Evolutionary conservation across 768 basidiomycete species (phyloP).

Genomic region (Hortiboletus flavorubellus): DNA sequence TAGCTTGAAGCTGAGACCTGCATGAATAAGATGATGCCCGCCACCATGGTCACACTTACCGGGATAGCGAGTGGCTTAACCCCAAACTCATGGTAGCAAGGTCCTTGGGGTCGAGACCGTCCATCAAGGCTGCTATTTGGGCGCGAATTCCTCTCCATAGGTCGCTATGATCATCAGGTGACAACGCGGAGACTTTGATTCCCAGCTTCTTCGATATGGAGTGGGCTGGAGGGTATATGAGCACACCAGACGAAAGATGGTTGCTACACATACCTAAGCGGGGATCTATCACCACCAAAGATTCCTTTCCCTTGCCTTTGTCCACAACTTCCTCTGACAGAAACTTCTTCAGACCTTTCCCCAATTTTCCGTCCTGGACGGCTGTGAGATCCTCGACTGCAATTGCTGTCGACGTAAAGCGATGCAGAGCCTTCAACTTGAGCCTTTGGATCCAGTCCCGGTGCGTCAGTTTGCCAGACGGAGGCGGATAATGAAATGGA

Average conservation of each 20-base stretch:
- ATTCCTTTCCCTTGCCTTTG: slow-evolving; percentile 89
- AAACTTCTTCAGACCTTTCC: slow-evolving; percentile 92
- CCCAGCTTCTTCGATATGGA: slow-evolving; percentile 93
- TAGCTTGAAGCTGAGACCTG: slow-evolving; percentile 78
- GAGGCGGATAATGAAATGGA: slow-evolving; percentile 17
- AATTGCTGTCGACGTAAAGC: slow-evolving; percentile 92
- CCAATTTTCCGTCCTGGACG: slow-evolving; percentile 88
- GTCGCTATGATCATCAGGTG: slow-evolving; percentile 61
- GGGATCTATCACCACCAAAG: slow-evolving; percentile 81
- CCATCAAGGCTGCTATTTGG: slow-evolving; percentile 82
- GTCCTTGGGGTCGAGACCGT: slow-evolving; percentile 91
- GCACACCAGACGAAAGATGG: background rate
- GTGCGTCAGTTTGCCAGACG: slow-evolving; percentile 8
- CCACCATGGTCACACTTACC: slow-evolving; percentile 44
- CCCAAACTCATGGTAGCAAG: slow-evolving; percentile 97
- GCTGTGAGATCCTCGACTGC: slow-evolving; percentile 97
- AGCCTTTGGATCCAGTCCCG: slow-evolving; percentile 49
- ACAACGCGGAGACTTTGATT: slow-evolving; percentile 73
- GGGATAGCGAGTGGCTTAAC: slow-evolving; percentile 93
- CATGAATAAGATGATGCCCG: slow-evolving; percentile 5
- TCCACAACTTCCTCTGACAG: slow-evolving; percentile 79
- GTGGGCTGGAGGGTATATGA: slow-evolving; percentile 45
- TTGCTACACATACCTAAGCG: slow-evolving; percentile 69
- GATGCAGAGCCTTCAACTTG: slow-evolving; percentile 92
- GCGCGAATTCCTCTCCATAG: slow-evolving; percentile 94